Percentiles rank a stretch among this genome's conserved stretches.
phyloP scores from a whole-genome alignment of 176 grass and related monocot genomes.

The Oryza meyeriana region DNA sequence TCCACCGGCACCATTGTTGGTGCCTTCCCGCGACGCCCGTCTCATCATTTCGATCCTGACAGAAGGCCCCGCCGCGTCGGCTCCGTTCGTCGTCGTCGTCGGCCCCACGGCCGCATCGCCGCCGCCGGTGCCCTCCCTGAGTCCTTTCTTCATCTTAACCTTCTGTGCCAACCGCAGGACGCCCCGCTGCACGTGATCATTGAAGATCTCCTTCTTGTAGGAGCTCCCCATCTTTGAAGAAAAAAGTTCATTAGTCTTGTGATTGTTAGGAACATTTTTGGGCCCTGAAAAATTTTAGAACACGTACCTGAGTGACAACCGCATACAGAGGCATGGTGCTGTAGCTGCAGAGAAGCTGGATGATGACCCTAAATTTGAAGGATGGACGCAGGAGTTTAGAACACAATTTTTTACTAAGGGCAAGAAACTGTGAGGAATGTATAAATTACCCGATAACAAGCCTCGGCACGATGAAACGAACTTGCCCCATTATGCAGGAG shows the following conservation, averaged over 20 bases:
- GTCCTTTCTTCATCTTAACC: constrained; percentile 46
- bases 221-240: constrained; percentile 81
- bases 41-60: constrained; percentile 33
- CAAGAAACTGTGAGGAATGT: constrained; percentile 20
- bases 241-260: constrained; percentile 6
- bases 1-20: not conserved
- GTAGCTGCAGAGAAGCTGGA: constrained; percentile 95
- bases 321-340: constrained; percentile 89
- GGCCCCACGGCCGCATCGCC: no score
- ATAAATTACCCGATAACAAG: constrained; percentile 82
- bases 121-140: not conserved
- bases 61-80: constrained; percentile 24
- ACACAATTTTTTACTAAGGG: not conserved
- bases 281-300: not conserved
- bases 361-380: constrained; percentile 41
- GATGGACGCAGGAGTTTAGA: not conserved
- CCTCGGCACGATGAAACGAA: constrained; percentile 75
- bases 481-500: constrained; percentile 92
- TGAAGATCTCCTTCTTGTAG: constrained; percentile 86
- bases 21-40: not conserved
- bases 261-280: not conserved
- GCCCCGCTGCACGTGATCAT: constrained; percentile 69
- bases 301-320: constrained; percentile 74
- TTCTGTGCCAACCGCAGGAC: constrained; percentile 73
- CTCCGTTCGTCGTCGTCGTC: not conserved